phyloP scores from a whole-genome alignment of 108 stramenopile species.

The Nannochloropsis salina region DNA sequence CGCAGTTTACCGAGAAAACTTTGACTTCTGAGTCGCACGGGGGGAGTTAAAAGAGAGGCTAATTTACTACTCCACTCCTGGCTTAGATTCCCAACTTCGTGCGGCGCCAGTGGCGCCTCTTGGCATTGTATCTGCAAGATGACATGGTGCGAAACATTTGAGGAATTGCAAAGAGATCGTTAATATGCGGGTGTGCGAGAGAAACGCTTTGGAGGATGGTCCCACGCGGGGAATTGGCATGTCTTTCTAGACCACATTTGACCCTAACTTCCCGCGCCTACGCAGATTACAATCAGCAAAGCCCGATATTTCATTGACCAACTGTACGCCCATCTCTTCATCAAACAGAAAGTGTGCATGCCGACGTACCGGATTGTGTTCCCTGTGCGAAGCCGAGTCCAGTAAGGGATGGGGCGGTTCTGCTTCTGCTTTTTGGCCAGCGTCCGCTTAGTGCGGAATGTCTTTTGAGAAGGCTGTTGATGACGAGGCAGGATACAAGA shows the following conservation, averaged over 20 bases:
- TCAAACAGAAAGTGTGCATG: background rate
- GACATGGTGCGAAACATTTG: background rate
- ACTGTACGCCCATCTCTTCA: background rate
- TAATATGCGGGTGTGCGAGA: no score
- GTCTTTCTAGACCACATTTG: constrained; percentile 15
- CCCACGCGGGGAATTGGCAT: background rate
- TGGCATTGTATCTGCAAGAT: constrained; percentile 88
- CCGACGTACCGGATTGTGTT: constrained; percentile 71
- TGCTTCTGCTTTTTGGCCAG: constrained; percentile 98
- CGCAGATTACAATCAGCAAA: background rate
- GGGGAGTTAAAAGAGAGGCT: no score
- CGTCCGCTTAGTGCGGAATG: constrained; percentile 97
- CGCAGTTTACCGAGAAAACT: no score
- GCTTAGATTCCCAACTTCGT: constrained; percentile 99
- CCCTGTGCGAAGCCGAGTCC: constrained; percentile 96
- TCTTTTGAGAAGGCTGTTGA: constrained; percentile 90
- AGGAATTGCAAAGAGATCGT: background rate
- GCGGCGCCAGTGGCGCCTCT: constrained; percentile 99
- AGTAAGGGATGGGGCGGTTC: constrained; percentile 98
- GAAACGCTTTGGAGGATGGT: no score
- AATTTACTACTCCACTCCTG: no score
- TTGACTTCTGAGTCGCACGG: no score
- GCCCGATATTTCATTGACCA: background rate
- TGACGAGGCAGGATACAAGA: background rate
- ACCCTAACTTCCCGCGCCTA: background rate